Percentiles rank a stretch among this genome's conserved stretches.
Evolutionary conservation across 2,329 filamentous ascomycete genomes (phyloP).

Genomic region (Venturia nashicola): DNA sequence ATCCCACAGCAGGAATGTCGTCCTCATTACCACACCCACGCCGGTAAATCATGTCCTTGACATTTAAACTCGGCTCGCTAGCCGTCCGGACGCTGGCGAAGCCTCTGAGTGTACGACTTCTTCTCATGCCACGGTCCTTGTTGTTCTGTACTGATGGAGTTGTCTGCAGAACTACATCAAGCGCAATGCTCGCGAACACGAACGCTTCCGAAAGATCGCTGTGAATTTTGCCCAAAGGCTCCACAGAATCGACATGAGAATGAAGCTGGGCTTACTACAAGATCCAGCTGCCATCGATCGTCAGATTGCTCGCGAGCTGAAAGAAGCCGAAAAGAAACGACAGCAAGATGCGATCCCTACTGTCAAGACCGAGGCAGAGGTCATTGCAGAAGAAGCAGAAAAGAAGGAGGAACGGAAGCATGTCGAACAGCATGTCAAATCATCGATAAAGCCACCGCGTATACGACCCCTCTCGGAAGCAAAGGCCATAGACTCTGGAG

Average conservation of each 20-base stretch:
- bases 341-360: slow-evolving; percentile 40
- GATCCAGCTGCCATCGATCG: slow-evolving; percentile 44
- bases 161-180: slow-evolving; percentile 51
- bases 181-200: slow-evolving; percentile 55
- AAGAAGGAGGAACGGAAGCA: slow-evolving; percentile 35
- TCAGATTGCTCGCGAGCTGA: slow-evolving; percentile 40
- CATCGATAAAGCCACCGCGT: slow-evolving; percentile 31
- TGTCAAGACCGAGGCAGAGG: slow-evolving; percentile 49
- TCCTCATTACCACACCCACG: not conserved
- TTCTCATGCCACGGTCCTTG: not conserved
- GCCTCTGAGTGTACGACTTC: slow-evolving; percentile 47
- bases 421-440: slow-evolving; percentile 30
- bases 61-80: slow-evolving; percentile 53
- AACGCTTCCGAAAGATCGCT: slow-evolving; percentile 49
- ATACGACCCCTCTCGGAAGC: slow-evolving; percentile 54
- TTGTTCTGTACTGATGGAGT: not conserved
- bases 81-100: slow-evolving; percentile 54
- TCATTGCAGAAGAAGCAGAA: slow-evolving; percentile 42
- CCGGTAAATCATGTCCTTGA: slow-evolving; percentile 42
- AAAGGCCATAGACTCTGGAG: slow-evolving; percentile 56
- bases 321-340: slow-evolving; percentile 42
- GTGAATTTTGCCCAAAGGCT: slow-evolving; percentile 51
- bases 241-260: slow-evolving; percentile 55
- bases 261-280: slow-evolving; percentile 52
- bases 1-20: not conserved